Base-by-base conservation (phyloP, 1,284 basidiomycete genomes). In the Ustanciosporium gigantosporum region DNA sequence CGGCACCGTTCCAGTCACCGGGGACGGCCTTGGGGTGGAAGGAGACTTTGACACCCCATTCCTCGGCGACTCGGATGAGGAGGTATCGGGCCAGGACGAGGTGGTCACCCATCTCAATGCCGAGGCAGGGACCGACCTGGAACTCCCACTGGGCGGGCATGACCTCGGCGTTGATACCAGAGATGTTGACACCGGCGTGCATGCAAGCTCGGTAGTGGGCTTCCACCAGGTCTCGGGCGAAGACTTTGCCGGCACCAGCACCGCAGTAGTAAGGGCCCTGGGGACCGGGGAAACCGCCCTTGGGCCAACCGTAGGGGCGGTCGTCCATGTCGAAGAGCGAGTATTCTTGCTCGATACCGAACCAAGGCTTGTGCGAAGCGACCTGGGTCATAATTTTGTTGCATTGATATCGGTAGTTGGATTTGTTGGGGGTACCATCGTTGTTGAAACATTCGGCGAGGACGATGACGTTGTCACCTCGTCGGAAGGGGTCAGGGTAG, bases 71-170 rank as follows among this genome's bases (percentile, higher is more conserved):
- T 25, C 75, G 71, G 55, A 61, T 44, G 41, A 77, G 64, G 36
- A 77, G 58, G 74, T 73, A 77, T 38, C 75, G 73, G 36, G 75
- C 73, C 8, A 77, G 61, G 47, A 60, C 61, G 48, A 77, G 66
- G 60, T 76, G 92, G 81, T 99, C 94, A 73, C 94, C 94, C 90
- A 98, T 95, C 69, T 89, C 85, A 80, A 98, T 96, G 66, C 94
- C 94, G 80, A 89, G 88, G 79, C 94, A 97, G 31, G 94, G 94
- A 57, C 94, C 94, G 73, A 98, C 92, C 82, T 98, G 95, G 89
- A 95, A 98, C 83, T 98, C 94, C 93, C 93, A 97, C 82, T 98
- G 95, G 53, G 93, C 88, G 22, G 95, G 94, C 94, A 98, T 97
- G 73, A 98, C 95, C 82, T 98, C 95, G 67, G 95, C 95, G 81